Evolutionary conservation across 768 basidiomycete species (phyloP), one percentile per base, ranked within the genome.

Genomic region (Dentipellis sp.): DNA sequence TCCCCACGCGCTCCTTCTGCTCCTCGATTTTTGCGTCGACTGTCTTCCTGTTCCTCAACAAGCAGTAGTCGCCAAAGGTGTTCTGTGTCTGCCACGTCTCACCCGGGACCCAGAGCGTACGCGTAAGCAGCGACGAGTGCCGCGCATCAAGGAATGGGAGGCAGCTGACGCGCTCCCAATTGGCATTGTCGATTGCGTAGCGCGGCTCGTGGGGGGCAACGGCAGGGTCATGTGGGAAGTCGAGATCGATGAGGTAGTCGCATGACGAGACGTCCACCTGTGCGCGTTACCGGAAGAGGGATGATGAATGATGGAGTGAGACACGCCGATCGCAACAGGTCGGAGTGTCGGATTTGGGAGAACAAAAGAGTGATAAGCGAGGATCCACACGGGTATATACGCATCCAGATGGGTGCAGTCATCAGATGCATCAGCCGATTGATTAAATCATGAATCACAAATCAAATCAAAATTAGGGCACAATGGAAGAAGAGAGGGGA

Each of bases 161-260:
- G 71, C 95, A 98, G 54, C 69, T 69, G n/a, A 90, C 83, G 17
- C 83, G 82, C 48, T 94, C 86, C 92, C 94, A 98, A 8, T 74
- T 81, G 14, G 75, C 69, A 42, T 68, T 67, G 64, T 92, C 81
- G 21, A 75, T 61, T 23, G 81, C 79, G 68, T 91, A 94, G 36
- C 92, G 85, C n/a, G 90, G 92, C 65, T 97, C 94, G 48, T 80
- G 69, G 4, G 61, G 35, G 12, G 83, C 80, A 38, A 66, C 67
- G 10, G 70, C 66, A 1, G 87, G 80, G 59, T 88, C 82, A 1
- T 72, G 69, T 0, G 94, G 93, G 67, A 91, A 91, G 71, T 94
- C 88, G 45, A 91, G 79, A 68, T 97, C 93, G 59, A 99, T 75
- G 57, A 99, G 75, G 70, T 95, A 97, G 68, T 91, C 88, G 67